Evolutionary conservation across 2,329 filamentous ascomycete species (phyloP), one percentile per base, ranked within the genome.

Genomic region (Iodosphaeria phyllophila): DNA sequence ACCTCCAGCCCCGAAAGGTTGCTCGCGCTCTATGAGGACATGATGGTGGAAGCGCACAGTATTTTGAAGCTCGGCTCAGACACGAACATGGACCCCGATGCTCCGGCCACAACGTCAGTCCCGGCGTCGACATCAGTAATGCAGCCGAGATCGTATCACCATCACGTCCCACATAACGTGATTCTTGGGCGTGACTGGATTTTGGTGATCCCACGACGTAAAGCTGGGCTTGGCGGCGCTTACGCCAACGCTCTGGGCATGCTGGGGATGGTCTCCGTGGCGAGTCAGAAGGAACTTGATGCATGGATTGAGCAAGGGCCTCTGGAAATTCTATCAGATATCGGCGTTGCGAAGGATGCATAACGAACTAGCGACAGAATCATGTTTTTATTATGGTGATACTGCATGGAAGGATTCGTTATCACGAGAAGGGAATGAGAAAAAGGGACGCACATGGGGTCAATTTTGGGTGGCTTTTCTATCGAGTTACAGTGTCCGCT

Each of bases 161-260:
- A 32, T 17, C 31, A 35, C 18, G 24, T 41, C 26, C 48, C 56
- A 4, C 59, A 64, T 33, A 62, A 60, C 30, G 40, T 61, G 8
- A 34, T 58, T 2, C 36, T 62, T 22, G 49, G 50, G 29, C 40
- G 43, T 15, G 42, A 48, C 13, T 52, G 52, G 43, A 48, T 64
- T 13, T 35, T 62, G n/a, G 50, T 62, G 3, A 46, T 62, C 13
- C 58, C 59, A 4, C 42, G 59, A 13, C 41, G 46, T 9, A 36
- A 29, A 4, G 48, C 41, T 0, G 44, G 39, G 0, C 40, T 48
- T 10, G 35, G 45, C 7, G 50, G 46, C 0, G 41, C 48, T 2
- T 54, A 47, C 20, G 52, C 51, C 1, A 60, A 61, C 32, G 45
- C 56, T 1, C 44, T 47, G 1, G 56, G 54, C 1, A 60, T 62